These are phyloP conservation scores for Laetiporus sulphureus DNA, from an alignment of 1,284 basidiomycete genomes.

Conservation along the genomic window DNA sequence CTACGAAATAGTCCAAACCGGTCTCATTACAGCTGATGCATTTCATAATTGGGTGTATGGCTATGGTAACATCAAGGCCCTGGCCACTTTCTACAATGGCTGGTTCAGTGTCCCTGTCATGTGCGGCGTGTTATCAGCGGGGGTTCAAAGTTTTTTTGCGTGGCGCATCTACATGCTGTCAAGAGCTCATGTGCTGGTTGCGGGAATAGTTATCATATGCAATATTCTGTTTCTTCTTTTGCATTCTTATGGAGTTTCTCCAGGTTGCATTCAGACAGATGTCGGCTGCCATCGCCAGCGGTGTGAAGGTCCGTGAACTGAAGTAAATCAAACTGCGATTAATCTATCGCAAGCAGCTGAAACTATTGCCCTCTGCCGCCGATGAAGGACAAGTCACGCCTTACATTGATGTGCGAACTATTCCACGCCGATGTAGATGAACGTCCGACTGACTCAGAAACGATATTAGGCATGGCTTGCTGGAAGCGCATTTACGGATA, in stretches of 20 bases:
- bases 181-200: conserved; percentile 6
- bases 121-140: conserved; percentile 11
- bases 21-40: conserved; percentile 8
- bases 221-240: conserved; percentile 2
- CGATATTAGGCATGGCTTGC: conserved; percentile 6
- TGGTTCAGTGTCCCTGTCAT: conserved; percentile 20
- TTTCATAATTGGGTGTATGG: conserved; percentile 13
- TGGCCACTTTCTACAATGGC: conserved; percentile 9
- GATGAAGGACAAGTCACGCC: background rate
- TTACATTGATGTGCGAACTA: background rate
- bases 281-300: background rate
- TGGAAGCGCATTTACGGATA: conserved; percentile 12
- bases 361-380: background rate
- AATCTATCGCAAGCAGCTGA: background rate
- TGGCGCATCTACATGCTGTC: conserved; percentile 15
- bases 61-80: conserved; percentile 9
- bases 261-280: background rate
- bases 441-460: background rate
- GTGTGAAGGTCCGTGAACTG: background rate
- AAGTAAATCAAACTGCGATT: background rate
- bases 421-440: background rate
- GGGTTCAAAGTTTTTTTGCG: conserved; percentile 15
- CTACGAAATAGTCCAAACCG: conserved; percentile 12
- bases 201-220: conserved; percentile 6
- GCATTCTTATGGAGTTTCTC: no score